These are phyloP conservation scores for Saturnispora sekii DNA, from an alignment of 805 yeast genomes.

Conservation along the genomic window DNA sequence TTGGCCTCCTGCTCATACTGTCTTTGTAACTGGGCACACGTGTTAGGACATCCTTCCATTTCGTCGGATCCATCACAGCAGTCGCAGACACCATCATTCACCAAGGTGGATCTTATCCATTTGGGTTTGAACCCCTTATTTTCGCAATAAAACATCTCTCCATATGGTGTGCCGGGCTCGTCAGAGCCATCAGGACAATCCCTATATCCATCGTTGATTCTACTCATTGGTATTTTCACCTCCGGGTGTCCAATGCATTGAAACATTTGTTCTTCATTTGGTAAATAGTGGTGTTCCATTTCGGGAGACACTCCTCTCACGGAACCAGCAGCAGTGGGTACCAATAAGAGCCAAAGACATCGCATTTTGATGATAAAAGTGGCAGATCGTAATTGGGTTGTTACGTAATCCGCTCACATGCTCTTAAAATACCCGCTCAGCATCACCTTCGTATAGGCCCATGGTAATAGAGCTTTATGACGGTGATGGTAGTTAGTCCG, in stretches of 20 bases:
- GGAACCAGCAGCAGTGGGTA: not conserved
- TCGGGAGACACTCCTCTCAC: conserved; percentile 31
- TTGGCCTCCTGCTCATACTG: conserved; percentile 24
- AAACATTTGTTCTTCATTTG: conserved; percentile 50
- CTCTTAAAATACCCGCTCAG: too few species aligned
- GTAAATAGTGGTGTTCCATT: conserved; percentile 36
- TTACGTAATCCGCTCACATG: too few species aligned
- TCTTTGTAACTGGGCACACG: conserved; percentile 41
- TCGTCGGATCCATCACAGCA: conserved; percentile 98
- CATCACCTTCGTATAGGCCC: too few species aligned
- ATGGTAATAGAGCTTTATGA: too few species aligned
- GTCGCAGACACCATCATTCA: conserved; percentile 90
- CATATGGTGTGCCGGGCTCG: conserved; percentile 76
- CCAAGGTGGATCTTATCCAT: conserved; percentile 53
- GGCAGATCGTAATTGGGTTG: too few species aligned
- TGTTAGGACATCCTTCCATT: conserved; percentile 44
- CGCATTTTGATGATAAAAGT: too few species aligned
- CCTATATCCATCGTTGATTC: conserved; percentile 82
- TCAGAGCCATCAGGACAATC: conserved; percentile 98
- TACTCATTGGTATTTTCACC: conserved; percentile 47
- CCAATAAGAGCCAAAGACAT: too few species aligned
- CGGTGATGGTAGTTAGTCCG: too few species aligned
- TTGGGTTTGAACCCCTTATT: conserved; percentile 63
- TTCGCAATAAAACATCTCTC: conserved; percentile 53
- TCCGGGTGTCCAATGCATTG: conserved; percentile 59